Evolutionary conservation across 1,139 yeast species (phyloP).

Genomic region (Debaryomycetaceae sp.): DNA sequence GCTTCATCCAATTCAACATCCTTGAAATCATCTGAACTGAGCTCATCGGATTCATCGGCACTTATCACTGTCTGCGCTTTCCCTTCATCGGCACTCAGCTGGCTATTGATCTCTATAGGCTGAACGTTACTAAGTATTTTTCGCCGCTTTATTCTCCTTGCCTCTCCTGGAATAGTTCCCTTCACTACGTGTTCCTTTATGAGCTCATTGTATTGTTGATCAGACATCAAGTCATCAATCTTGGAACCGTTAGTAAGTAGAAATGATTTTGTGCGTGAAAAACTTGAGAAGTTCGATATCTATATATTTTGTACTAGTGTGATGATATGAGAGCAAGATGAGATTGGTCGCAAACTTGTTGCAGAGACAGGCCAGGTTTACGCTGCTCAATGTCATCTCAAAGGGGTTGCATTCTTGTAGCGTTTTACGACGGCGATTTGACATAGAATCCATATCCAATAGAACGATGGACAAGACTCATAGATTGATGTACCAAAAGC

Average conservation of each 20-base stretch:
- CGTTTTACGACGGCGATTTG: background rate
- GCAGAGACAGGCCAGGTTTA: background rate
- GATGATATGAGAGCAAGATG: background rate
- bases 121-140: background rate
- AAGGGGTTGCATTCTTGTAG: background rate
- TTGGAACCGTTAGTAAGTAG: background rate
- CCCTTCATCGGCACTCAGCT: background rate
- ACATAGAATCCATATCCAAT: conserved; percentile 3
- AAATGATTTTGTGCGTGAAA: background rate
- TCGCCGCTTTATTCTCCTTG: conserved; percentile 3
- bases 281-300: background rate
- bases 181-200: background rate
- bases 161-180: background rate
- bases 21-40: conserved; percentile 30
- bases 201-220: conserved; percentile 1
- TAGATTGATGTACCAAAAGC: conserved; percentile 18
- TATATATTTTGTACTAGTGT: background rate
- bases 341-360: background rate
- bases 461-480: conserved; percentile 23
- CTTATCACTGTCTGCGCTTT: background rate
- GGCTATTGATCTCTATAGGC: background rate
- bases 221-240: conserved; percentile 1
- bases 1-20: conserved; percentile 21
- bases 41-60: conserved; percentile 12
- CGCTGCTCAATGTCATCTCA: background rate